phyloP scores from a whole-genome alignment of 257 asterid species.

The Rehmannia glutinosa region DNA sequence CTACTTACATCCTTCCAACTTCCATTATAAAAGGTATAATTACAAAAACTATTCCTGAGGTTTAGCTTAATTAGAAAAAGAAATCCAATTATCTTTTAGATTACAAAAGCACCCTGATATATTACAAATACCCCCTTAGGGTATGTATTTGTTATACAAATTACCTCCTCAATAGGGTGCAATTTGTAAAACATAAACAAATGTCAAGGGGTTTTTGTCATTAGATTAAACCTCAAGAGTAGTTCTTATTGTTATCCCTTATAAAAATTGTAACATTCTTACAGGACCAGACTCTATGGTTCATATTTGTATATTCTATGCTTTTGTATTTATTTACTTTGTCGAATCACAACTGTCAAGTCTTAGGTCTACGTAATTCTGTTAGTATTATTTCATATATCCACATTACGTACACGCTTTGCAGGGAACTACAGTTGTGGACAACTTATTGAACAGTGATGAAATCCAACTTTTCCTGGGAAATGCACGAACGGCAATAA shows the following conservation, averaged over 20 bases:
- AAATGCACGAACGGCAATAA: slow-evolving; percentile 77
- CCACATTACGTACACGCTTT: slow-evolving; percentile 8
- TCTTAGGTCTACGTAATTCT: neutral
- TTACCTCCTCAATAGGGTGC: too few species aligned
- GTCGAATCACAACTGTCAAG: neutral
- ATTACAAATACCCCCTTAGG: too few species aligned
- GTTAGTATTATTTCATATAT: neutral
- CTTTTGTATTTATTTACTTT: neutral
- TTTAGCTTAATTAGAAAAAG: too few species aligned
- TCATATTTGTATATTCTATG: neutral
- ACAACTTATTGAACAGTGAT: slow-evolving; percentile 66
- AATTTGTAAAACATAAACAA: too few species aligned
- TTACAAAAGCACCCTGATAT: too few species aligned
- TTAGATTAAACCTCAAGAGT: too few species aligned
- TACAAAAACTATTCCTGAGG: too few species aligned
- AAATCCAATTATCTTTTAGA: too few species aligned
- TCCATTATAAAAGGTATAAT: too few species aligned
- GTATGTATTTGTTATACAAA: too few species aligned
- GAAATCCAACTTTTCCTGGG: slow-evolving; percentile 76
- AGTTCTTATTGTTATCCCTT: too few species aligned
- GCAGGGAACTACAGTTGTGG: slow-evolving; percentile 72
- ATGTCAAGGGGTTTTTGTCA: too few species aligned
- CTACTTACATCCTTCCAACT: neutral
- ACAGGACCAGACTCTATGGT: neutral
- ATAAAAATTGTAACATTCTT: neutral